Evolutionary conservation across 805 yeast genomes (phyloP).

Genomic region (Candida awuae): DNA sequence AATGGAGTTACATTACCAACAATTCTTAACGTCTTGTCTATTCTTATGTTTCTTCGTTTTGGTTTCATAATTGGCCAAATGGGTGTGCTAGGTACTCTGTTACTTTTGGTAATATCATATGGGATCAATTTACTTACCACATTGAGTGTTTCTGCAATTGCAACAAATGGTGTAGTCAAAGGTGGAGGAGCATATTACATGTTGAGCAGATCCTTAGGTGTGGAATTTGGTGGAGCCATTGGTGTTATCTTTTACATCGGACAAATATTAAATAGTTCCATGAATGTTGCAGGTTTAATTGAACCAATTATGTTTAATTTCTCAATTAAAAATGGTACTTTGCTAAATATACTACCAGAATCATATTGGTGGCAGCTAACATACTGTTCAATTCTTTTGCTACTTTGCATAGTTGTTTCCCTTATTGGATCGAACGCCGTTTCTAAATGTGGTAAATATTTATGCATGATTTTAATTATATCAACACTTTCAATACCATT

Average conservation of each 20-base stretch:
- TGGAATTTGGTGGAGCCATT: conserved; percentile 97
- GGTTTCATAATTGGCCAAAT: conserved; percentile 94
- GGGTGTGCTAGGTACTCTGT: conserved; percentile 74
- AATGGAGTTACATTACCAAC: conserved; percentile 94
- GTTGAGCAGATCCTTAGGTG: conserved; percentile 92
- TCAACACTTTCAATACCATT: conserved; percentile 80
- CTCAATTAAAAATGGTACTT: conserved; percentile 50
- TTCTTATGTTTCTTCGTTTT: conserved; percentile 89
- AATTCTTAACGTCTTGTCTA: conserved; percentile 82
- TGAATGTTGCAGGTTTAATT: conserved; percentile 92
- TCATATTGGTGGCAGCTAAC: conserved; percentile 59
- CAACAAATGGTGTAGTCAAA: conserved; percentile 93
- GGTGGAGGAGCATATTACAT: conserved; percentile 99
- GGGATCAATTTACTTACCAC: conserved; percentile 78
- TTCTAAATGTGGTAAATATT: conserved; percentile 69
- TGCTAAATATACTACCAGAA: conserved; percentile 49
- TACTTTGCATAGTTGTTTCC: conserved; percentile 67
- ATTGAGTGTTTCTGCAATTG: conserved; percentile 85
- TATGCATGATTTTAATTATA: conserved; percentile 56
- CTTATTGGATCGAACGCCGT: conserved; percentile 75
- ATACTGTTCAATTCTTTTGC: conserved; percentile 65
- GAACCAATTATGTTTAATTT: conserved; percentile 84
- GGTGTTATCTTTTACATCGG: conserved; percentile 93
- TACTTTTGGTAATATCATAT: conserved; percentile 64
- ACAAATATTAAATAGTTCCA: conserved; percentile 82